phyloP scores from a whole-genome alignment of 2,329 filamentous ascomycete genomes.

The Davidsoniella virescens region DNA sequence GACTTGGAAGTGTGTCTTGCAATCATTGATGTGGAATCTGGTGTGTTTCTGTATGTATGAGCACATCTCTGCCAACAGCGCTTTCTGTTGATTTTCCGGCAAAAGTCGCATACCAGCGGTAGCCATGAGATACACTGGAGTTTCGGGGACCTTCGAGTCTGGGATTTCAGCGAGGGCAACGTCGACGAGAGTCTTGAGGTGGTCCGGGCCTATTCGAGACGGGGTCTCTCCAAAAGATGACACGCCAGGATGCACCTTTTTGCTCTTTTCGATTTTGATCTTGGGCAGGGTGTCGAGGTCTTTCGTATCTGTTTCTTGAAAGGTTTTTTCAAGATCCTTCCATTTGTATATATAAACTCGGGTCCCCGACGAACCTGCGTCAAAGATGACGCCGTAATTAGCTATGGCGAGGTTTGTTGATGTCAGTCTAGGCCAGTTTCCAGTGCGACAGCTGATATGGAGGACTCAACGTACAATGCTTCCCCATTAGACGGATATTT shows the following conservation, averaged over 20 bases:
- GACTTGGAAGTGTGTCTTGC: slow-evolving; percentile 75
- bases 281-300: slow-evolving; percentile 45
- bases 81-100: slow-evolving; percentile 52
- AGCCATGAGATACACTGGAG: slow-evolving; percentile 86
- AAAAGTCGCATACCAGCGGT: slow-evolving; percentile 90
- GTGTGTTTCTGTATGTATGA: slow-evolving; percentile 63
- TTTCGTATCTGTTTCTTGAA: slow-evolving; percentile 15
- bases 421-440: neutral
- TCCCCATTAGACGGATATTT: slow-evolving; percentile 18
- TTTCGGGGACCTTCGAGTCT: slow-evolving; percentile 57
- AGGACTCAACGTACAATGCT: slow-evolving; percentile 20
- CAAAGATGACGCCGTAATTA: slow-evolving; percentile 77
- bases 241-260: slow-evolving; percentile 86
- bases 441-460: neutral
- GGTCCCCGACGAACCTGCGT: slow-evolving; percentile 94
- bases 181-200: slow-evolving; percentile 63
- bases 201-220: slow-evolving; percentile 60
- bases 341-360: slow-evolving; percentile 89
- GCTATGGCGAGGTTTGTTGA: neutral
- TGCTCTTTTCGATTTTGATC: slow-evolving; percentile 71
- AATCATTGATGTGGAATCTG: slow-evolving; percentile 76
- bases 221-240: slow-evolving; percentile 75
- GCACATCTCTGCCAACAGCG: slow-evolving; percentile 65
- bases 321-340: slow-evolving; percentile 51
- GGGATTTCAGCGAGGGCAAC: slow-evolving; percentile 72